Evolutionary conservation across 2,329 filamentous ascomycete species (phyloP).

Genomic region (Teratosphaeriaceae sp.): DNA sequence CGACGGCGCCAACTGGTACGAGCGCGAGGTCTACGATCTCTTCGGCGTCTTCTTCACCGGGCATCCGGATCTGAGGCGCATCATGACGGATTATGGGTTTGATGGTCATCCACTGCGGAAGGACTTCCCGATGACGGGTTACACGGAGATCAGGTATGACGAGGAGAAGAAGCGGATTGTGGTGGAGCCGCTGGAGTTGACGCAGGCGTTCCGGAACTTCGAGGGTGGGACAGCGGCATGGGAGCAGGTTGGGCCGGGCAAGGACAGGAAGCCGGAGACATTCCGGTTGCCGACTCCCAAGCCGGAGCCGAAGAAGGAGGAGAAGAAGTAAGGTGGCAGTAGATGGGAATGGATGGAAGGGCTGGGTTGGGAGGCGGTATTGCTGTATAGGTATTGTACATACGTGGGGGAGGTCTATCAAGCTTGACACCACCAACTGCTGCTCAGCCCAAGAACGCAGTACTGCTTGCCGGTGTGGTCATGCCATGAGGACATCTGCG

Average conservation of each 20-base stretch:
- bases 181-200: slow-evolving; percentile 93
- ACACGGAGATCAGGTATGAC: slow-evolving; percentile 96
- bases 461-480: no score
- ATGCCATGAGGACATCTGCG: no score
- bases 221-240: slow-evolving; percentile 61
- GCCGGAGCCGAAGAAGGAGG: slow-evolving; percentile 84
- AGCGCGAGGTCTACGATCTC: slow-evolving; percentile 94
- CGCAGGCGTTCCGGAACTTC: slow-evolving; percentile 97
- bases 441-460: no score
- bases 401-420: neutral
- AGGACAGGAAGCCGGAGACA: slow-evolving; percentile 70
- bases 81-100: slow-evolving; percentile 99
- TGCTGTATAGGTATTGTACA: slow-evolving; percentile 9
- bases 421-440: no score
- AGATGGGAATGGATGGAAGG: neutral
- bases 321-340: slow-evolving; percentile 66
- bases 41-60: slow-evolving; percentile 96
- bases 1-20: slow-evolving; percentile 97
- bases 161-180: slow-evolving; percentile 99
- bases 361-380: no score
- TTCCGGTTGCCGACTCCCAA: slow-evolving; percentile 96
- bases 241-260: slow-evolving; percentile 64
- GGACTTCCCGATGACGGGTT: slow-evolving; percentile 95
- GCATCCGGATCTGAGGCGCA: slow-evolving; percentile 90
- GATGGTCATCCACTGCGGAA: slow-evolving; percentile 96